These are phyloP conservation scores for Hyphopichia homilentoma DNA, from an alignment of 805 yeast species.

Conservation along the genomic window DNA sequence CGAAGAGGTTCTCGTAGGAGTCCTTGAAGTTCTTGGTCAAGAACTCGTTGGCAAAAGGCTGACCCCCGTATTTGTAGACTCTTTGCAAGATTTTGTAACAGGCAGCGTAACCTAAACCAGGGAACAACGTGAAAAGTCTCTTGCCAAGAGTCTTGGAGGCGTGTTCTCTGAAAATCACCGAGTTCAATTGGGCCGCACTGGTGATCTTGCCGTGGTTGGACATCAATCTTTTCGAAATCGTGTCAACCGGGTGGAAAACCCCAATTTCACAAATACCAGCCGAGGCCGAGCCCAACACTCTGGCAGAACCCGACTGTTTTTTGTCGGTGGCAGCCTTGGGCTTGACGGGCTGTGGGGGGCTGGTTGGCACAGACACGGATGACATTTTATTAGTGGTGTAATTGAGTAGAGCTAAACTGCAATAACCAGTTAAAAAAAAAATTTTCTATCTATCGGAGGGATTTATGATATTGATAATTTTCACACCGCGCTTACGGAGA, in stretches of 20 bases:
- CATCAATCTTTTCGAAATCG: conserved; percentile 94
- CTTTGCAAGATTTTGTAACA: conserved; percentile 94
- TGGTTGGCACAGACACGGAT: no score
- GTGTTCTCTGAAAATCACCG: conserved; percentile 81
- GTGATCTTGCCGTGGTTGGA: conserved; percentile 71
- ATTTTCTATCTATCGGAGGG: no score
- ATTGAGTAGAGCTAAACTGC: no score
- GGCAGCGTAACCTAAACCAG: conserved; percentile 98
- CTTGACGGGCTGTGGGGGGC: no score
- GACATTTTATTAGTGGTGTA: no score
- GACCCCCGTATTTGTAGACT: conserved; percentile 99
- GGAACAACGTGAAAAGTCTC: conserved; percentile 82
- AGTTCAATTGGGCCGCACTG: conserved; percentile 63
- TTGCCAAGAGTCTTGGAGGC: conserved; percentile 67
- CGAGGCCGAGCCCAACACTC: conserved; percentile 95
- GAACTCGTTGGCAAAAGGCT: conserved; percentile 96
- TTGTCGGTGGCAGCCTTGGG: conserved; percentile 51
- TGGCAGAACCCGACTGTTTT: conserved; percentile 84
- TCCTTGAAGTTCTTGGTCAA: conserved; percentile 69
- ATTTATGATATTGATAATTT: no score
- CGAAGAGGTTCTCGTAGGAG: conserved; percentile 72
- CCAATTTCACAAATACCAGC: conserved; percentile 97
- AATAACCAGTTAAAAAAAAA: conserved; percentile 1
- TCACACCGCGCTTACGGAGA: conserved; percentile 3
- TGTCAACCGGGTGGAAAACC: conserved; percentile 98